These are phyloP conservation scores for Tolypocladium cylindrosporum DNA, from an alignment of 2,329 filamentous ascomycete genomes.

Conservation along the genomic window DNA sequence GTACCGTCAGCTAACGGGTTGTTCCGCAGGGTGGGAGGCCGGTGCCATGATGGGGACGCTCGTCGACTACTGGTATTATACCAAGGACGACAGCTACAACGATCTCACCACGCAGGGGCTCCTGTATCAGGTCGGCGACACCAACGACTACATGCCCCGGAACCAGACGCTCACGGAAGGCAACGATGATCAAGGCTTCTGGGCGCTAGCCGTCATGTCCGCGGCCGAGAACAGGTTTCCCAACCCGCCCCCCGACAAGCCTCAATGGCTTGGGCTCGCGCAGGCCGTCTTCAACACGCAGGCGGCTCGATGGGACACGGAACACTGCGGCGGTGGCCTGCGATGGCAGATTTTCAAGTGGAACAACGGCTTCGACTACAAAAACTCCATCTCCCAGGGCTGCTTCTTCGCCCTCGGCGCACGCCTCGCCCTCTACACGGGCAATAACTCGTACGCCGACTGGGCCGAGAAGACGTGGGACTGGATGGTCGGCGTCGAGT, in stretches of 20 bases:
- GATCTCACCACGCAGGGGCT: constrained; percentile 56
- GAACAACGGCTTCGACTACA: constrained; percentile 76
- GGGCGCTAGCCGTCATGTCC: constrained; percentile 60
- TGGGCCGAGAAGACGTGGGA: constrained; percentile 69
- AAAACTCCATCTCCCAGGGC: constrained; percentile 53
- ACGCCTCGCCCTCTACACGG: constrained; percentile 66
- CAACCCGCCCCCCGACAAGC: constrained; percentile 42
- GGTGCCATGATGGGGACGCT: constrained; percentile 63
- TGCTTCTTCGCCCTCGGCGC: constrained; percentile 55
- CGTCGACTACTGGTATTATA: constrained; percentile 80
- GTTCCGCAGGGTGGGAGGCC: constrained; percentile 53
- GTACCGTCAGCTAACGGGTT: background rate
- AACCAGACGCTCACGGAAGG: constrained; percentile 61
- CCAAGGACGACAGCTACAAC: constrained; percentile 64
- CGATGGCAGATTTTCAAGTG: constrained; percentile 80
- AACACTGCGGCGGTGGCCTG: constrained; percentile 62
- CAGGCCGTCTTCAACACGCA: constrained; percentile 78
- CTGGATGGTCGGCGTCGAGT: constrained; percentile 49
- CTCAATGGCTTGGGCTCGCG: constrained; percentile 61
- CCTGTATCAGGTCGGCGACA: constrained; percentile 62
- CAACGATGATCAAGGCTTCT: constrained; percentile 70
- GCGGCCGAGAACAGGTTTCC: constrained; percentile 62
- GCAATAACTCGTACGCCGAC: constrained; percentile 64
- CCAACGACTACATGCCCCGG: constrained; percentile 68
- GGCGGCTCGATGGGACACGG: constrained; percentile 59